Evolutionary conservation across 2,329 filamentous ascomycete species (phyloP).

Genomic region (Calonectria hongkongensis): DNA sequence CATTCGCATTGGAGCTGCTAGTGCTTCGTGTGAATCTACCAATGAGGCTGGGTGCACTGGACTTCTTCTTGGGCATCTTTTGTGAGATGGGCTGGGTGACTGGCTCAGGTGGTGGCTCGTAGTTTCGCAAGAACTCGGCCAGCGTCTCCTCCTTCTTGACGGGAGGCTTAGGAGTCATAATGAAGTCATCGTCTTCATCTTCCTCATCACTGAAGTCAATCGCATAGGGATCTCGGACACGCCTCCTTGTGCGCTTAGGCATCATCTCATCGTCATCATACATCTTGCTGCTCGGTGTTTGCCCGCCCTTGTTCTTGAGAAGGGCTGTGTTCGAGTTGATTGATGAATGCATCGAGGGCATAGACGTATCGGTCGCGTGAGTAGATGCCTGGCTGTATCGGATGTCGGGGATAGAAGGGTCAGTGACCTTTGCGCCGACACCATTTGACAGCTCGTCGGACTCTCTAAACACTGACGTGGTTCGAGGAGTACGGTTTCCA

Average conservation of each 20-base stretch:
- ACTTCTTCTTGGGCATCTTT: conserved; percentile 76
- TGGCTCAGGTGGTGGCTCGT: conserved; percentile 77
- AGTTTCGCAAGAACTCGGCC: conserved; percentile 83
- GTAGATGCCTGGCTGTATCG: conserved; percentile 75
- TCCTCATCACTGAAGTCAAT: conserved; percentile 86
- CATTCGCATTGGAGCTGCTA: conserved; percentile 53
- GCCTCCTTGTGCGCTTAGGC: conserved; percentile 83
- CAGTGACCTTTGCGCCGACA: conserved; percentile 73
- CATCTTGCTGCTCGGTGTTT: conserved; percentile 57
- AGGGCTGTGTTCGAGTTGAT: conserved; percentile 86
- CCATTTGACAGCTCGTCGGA: conserved; percentile 80
- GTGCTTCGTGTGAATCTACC: conserved; percentile 71
- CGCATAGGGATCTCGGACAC: conserved; percentile 93
- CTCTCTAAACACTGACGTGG: conserved; percentile 90
- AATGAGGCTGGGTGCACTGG: conserved; percentile 77
- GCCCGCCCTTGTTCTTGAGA: conserved; percentile 65
- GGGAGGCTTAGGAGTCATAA: conserved; percentile 62
- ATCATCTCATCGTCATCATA: conserved; percentile 73
- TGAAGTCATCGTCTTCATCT: conserved; percentile 69
- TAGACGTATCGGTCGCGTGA: conserved; percentile 74
- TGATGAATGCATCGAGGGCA: conserved; percentile 76
- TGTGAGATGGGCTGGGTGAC: conserved; percentile 59
- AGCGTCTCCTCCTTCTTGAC: conserved; percentile 78
- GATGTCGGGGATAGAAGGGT: conserved; percentile 74
- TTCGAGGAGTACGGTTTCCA: conserved; percentile 83